These are phyloP conservation scores for Grosmannia penicillata DNA, from an alignment of 2,329 filamentous ascomycete genomes.

Conservation along the genomic window DNA sequence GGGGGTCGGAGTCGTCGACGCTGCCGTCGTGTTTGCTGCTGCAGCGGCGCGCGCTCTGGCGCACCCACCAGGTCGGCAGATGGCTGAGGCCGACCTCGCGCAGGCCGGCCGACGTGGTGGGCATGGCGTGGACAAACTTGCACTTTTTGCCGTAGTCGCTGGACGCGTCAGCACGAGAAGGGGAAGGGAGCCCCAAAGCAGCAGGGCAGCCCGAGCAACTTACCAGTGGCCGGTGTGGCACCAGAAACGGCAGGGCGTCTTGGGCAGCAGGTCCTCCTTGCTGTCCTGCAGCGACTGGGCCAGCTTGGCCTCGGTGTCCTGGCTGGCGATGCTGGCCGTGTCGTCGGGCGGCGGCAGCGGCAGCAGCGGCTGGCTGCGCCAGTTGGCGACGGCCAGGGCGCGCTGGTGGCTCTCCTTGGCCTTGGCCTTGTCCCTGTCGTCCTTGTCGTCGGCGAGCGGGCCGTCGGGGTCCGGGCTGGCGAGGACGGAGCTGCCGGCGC, in stretches of 20 bases:
- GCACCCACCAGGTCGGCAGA: slow-evolving; percentile 28
- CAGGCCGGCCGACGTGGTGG: slow-evolving; percentile 23
- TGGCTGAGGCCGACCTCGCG: slow-evolving; percentile 24
- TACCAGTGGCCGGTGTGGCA: slow-evolving; percentile 28
- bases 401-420: no score
- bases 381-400: background rate
- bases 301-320: background rate
- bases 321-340: background rate
- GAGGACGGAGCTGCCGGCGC: no score
- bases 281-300: background rate
- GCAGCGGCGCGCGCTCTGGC: no score
- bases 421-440: no score
- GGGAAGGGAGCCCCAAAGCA: background rate
- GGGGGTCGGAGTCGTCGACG: no score
- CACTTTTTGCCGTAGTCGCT: slow-evolving; percentile 28
- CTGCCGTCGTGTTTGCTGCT: no score
- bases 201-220: no score
- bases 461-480: no score
- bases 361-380: background rate
- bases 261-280: slow-evolving; percentile 3
- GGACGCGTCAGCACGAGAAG: background rate
- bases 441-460: background rate
- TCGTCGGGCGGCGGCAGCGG: background rate
- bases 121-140: slow-evolving; percentile 32
- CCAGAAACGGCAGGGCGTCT: slow-evolving; percentile 30